Evolutionary conservation across 139 green algal species (phyloP), one percentile per base, ranked within the genome.

Genomic region (Closterium sp.): DNA sequence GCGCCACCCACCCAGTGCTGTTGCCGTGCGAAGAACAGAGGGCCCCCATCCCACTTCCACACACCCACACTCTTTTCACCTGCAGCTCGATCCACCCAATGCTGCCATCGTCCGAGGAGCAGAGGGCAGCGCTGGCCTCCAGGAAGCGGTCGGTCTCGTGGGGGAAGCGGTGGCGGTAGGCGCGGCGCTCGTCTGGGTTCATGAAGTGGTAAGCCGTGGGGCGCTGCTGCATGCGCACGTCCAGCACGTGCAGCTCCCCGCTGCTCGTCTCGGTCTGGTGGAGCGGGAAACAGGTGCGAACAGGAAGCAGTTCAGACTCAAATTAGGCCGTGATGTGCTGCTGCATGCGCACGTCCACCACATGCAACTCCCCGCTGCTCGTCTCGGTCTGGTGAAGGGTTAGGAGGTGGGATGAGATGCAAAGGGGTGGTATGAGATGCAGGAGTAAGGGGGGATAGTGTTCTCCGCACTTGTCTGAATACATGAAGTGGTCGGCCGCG

Each of bases 141-240:
- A 34, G 16, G 25, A 83, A 69, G 30, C 89, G 76, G 31, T 43
- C 38, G 1, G 89, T 86, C 33, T 92, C 89, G 64, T 92, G 34
- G 85, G 31, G 76, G 64, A 83, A 92, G 16, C 10, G 83, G 34
- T 92, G 84, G 31, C 89, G 43, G 83, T 90, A 92, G 4, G 31
- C 36, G 30, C 33, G 34, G 38, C 89, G 89, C 33, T 92, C 89
- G 4, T 90, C 89, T 9, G 84, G 89, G 33, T 84, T 64, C 89
- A 92, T 92, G 86, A 92, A 92, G 89, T 92, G 89, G 86, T 92
- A 92, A 6, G 89, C 84, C 2, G 89, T 92, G 25, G 89, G 89
- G 28, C 64, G 43, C 33, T 89, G 83, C 86, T 92, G 89, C 85
- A 92, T 64, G 34, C 87, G 87, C 34, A 92, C 84, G 86, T 92